Base-by-base conservation (phyloP, 257 asterid species). In the Solanum appendiculatum region DNA sequence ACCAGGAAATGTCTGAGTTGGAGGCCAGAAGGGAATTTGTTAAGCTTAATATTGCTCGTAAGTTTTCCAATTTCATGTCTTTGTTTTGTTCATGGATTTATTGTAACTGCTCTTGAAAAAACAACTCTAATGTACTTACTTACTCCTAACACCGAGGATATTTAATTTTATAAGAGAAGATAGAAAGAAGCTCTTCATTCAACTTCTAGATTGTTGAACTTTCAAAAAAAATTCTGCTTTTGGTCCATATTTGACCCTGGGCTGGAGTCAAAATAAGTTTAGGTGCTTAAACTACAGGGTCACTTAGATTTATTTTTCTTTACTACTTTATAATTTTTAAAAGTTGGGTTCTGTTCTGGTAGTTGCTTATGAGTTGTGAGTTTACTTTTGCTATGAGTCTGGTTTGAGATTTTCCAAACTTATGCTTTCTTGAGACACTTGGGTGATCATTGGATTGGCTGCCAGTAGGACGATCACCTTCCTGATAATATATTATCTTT, bases 1-100 rank as follows among this genome's bases (percentile, higher is more conserved):
- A 33, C 60, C 93, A 97, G 99, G 99, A 97, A 94, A 90, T 96
- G 95, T 94, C 93, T 87, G 96, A 93, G 90, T 90, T 97, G 64
- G 99, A 96, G 89, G 96, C 96, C 85, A 95, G 97, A 91, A 93
- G 99, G 89, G 98, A 94, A 89, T 96, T 91, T 56, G 93, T 97
- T 86, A 93, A 89, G 88, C 91, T 91, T 88, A 96, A 93, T 88
- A 94, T 97, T 92, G 98, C 98, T 86, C 92, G 99, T 97, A 92
- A 93, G 98, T 91, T 29, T 85, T 83, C 54, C 73, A 77, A 29
- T 88, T 34, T 70, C 27, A 18, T 88, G 40, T 40, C 5, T 85
- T 70, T 33, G 42, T 21, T 40, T 44, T 27, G 87, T 46, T 51
- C 89, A 46, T 16, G 83, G 16, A 74, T 44, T 48, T 21, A 46